Evolutionary conservation across 371 early-diverging fungal species (phyloP), one percentile per base, ranked within the genome.

Genomic region (Actinomucor elegans): DNA sequence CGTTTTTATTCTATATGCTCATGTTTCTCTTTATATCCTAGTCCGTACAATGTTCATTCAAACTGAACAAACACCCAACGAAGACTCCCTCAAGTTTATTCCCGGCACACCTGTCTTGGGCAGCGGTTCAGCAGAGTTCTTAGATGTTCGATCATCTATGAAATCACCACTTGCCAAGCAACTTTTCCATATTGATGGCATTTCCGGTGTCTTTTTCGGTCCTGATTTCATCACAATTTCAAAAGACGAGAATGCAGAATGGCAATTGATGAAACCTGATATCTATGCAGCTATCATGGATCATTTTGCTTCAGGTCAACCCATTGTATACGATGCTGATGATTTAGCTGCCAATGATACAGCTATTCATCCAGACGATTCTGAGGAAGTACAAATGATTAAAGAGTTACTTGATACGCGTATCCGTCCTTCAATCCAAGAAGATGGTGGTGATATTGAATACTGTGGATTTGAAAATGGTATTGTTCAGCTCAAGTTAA

Each of bases 381-480:
- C 89, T 9, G 97, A 98, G 58, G 86, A 86, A 24, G 96, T 96
- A 4, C 89, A 90, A 42, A 94, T 96, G 94, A 97, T 98, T 61
- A 98, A 97, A 69, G 97, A 97, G 68, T 66, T 98, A 50, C 75
- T 98, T 38, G 98, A 97, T 42, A 92, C 96, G 4, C 81, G 97
- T 27, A 94, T 98, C 48, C 81, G 99, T 14, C 99, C 99, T 8
- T 88, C 97, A 3, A 96, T 98, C 52, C 93, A 92, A 75, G 96
- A 97, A 54, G 99, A 98, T 66, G 99, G 99, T 49, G 99, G 99
- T 3, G 99, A 98, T 80, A 86, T 98, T 55, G 96, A 97, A 65
- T 98, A 89, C 66, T 79, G 87, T 35, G 91, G 91, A 37, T 98
- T 97, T 67, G 88, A 84, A 32, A 64, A 89, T 11, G 97, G 97